A percentile compares a stretch with the other conserved stretches of the same genome.
Conservation (phyloP, 1,139 yeast genomes). For the Sugiyamaella xylanicola region DNA sequence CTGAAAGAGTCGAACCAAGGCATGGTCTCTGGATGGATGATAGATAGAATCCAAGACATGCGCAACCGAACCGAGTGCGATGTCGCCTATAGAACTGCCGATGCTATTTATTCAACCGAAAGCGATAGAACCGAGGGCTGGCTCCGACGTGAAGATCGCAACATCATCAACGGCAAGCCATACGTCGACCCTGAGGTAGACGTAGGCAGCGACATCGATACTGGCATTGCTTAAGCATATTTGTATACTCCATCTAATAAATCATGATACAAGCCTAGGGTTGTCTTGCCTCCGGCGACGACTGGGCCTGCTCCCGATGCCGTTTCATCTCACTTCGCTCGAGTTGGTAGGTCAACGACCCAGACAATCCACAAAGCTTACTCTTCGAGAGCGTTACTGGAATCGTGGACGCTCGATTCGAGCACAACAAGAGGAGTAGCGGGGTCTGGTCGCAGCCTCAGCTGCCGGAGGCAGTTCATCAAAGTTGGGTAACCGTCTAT, state of each 20-base stretch:
- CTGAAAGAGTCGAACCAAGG: constrained; percentile 10
- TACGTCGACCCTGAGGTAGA: not conserved
- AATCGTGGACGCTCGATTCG: too few species aligned
- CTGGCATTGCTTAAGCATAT: not conserved
- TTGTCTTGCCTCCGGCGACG: not conserved
- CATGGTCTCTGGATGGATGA: constrained; percentile 35
- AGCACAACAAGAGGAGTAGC: too few species aligned
- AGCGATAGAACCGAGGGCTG: constrained; percentile 26
- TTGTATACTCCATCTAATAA: not conserved
- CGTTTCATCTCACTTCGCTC: not conserved
- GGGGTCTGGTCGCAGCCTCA: too few species aligned
- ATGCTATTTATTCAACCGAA: constrained; percentile 16
- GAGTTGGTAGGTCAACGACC: not conserved
- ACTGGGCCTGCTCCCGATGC: not conserved
- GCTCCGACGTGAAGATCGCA: constrained; percentile 22
- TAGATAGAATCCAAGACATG: constrained; percentile 37
- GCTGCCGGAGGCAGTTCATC: too few species aligned
- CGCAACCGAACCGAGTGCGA: constrained; percentile 27
- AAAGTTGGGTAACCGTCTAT: too few species aligned
- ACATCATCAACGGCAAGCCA: constrained; percentile 4
- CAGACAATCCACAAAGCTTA: too few species aligned
- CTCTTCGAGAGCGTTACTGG: too few species aligned
- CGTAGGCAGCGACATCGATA: not conserved
- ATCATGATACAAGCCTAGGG: not conserved
- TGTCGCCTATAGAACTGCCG: constrained; percentile 13